Evolutionary conservation across 1,284 basidiomycete genomes (phyloP), one percentile per base, ranked within the genome.

Genomic region (Cryptococcus sp.): DNA sequence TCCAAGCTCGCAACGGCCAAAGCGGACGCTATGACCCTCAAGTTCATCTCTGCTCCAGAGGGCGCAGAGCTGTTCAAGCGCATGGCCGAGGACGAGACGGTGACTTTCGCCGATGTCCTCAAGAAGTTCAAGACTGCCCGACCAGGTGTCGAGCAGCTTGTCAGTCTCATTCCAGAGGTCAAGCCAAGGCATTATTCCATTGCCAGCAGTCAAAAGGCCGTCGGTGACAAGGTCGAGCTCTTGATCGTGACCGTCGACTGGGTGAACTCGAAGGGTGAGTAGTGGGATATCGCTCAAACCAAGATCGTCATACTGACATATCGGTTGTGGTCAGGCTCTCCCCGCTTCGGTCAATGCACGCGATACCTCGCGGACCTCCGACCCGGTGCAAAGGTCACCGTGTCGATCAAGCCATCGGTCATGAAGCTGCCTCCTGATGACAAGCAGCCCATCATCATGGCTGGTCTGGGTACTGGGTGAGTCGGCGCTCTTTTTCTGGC

Each of bases 101-200:
- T 98, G 54, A 91, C 89, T 5, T 99, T 95, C 75, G 93, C 88
- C 49, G 93, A 99, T 72, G 83, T 99, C 23, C 80, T 99, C 54
- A 82, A 81, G 70, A 85, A 84, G 76, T 98, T 93, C 80, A 83
- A 83, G 44, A 90, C 87, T 61, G 93, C 95, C 20, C 83, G 84
- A 65, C 90, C 91, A 13, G 83, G 85, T 31, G 86, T 94, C 50
- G 89, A 91, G 79, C 85, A 84, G 59, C 84, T 96, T n/a, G 91
- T 92, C 73, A 88, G 89, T 76, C 78, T 97, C 67, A 81, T 96
- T 53, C 90, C 89, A 7, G 92, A 98, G 76, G 95, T 94, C 82
- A 93, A 97, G 80, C 94, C 95, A 6, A 85, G 96, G 67, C 96
- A 99, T 80, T 99, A 99, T 80, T 95, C 92, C 78, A 99, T 99